These are phyloP conservation scores for Aspergillus transmontanensis DNA, from an alignment of 2,329 filamentous ascomycete species.

Conservation along the genomic window DNA sequence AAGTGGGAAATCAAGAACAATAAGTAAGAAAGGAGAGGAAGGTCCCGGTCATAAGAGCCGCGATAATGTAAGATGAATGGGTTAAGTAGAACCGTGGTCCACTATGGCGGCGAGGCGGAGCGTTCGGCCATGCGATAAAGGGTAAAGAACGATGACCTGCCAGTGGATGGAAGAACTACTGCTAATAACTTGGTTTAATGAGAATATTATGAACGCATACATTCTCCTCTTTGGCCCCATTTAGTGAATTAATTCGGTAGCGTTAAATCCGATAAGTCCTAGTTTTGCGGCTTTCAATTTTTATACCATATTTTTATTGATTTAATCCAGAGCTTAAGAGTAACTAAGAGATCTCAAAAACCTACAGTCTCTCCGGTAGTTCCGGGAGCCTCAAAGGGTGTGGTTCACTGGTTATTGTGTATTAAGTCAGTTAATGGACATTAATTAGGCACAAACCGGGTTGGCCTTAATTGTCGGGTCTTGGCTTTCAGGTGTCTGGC, in stretches of 20 bases:
- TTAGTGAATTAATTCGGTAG: neutral
- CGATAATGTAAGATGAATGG: conserved; percentile 11
- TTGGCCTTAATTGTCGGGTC: neutral
- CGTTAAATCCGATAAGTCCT: neutral
- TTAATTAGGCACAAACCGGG: neutral
- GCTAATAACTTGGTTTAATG: neutral
- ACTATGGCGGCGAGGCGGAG: conserved; percentile 20
- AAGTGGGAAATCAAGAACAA: conserved; percentile 5
- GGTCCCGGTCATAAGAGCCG: conserved; percentile 1
- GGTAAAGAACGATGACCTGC: neutral
- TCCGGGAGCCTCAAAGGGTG: neutral
- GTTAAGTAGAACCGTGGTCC: conserved; percentile 17
- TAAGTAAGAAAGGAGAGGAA: conserved; percentile 8
- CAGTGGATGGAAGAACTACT: neutral
- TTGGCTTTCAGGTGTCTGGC: neutral
- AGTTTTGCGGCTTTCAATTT: neutral
- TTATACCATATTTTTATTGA: neutral
- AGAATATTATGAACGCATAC: neutral
- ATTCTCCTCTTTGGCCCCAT: neutral
- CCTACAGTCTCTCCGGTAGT: neutral
- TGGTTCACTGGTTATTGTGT: no score
- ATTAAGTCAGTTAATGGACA: neutral
- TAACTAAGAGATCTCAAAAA: neutral
- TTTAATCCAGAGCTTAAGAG: neutral
- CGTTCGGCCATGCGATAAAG: conserved; percentile 9